phyloP scores from a whole-genome alignment of 306 rosid species.

The Chamaecrista fasciculata region DNA sequence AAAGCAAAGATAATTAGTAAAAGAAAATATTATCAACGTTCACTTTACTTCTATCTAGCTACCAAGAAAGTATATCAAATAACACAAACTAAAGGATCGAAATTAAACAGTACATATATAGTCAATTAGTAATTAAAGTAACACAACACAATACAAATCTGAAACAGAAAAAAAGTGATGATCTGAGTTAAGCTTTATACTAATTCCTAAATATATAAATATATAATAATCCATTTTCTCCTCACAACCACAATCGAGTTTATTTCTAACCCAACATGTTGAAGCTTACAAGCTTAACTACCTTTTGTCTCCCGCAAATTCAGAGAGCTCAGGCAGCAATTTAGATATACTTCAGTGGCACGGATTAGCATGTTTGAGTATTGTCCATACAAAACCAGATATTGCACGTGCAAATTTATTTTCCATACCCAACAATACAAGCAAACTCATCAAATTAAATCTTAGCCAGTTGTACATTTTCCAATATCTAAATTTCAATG shows the following conservation, averaged over 20 bases:
- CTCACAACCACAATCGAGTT: background rate
- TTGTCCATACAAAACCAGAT: background rate
- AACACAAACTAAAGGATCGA: background rate
- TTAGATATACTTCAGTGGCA: constrained; percentile 5
- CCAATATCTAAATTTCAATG: background rate
- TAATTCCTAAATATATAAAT: background rate
- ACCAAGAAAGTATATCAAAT: background rate
- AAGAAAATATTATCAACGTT: background rate
- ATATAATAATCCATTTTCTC: background rate
- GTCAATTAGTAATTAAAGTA: background rate
- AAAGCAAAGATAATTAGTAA: background rate
- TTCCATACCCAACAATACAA: background rate
- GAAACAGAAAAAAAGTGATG: background rate
- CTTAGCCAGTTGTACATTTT: background rate
- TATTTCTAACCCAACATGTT: background rate
- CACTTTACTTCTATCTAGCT: background rate
- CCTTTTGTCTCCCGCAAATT: constrained; percentile 25
- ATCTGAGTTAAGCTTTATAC: background rate
- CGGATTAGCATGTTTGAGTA: constrained; percentile 4
- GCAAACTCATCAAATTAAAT: background rate
- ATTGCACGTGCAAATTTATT: constrained; percentile 9
- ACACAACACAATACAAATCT: background rate
- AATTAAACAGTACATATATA: background rate
- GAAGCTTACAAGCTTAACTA: constrained; percentile 8
- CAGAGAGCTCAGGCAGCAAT: constrained; percentile 6